Conservation (phyloP, 208 protist species). For the Trichomonas vaginalis region DNA sequence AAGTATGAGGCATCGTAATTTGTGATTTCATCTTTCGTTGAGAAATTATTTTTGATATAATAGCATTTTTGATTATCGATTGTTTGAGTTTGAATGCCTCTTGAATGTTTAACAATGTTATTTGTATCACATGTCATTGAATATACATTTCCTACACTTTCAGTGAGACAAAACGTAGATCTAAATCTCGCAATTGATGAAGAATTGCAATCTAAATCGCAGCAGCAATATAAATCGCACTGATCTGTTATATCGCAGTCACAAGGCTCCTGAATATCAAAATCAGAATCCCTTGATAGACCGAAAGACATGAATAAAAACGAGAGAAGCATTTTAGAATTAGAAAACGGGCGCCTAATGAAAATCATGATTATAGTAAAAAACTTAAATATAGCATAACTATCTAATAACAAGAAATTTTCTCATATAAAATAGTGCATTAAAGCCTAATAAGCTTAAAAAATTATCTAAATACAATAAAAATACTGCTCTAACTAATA, state of each 20-base stretch:
- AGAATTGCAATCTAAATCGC: neutral
- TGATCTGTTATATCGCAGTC: neutral
- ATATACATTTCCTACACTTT: neutral
- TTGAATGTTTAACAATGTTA: neutral
- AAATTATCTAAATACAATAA: too few relatives aligned
- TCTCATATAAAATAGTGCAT: too few relatives aligned
- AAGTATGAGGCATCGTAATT: neutral
- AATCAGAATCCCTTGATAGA: neutral
- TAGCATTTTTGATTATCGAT: neutral
- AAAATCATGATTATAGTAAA: too few relatives aligned
- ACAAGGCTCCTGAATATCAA: neutral
- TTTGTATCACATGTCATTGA: neutral
- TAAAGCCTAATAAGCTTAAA: too few relatives aligned
- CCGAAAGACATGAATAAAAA: neutral
- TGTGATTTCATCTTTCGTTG: neutral
- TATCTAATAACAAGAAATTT: too few relatives aligned
- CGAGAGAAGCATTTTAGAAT: neutral
- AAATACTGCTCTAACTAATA: too few relatives aligned
- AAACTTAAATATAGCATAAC: too few relatives aligned
- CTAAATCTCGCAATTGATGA: neutral
- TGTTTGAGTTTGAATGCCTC: neutral
- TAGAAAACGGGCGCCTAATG: neutral
- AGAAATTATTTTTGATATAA: neutral
- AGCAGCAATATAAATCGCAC: neutral
- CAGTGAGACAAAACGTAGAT: neutral